Conservation (phyloP, 495 filamentous ascomycete species). For the Penicillium fimorum region DNA sequence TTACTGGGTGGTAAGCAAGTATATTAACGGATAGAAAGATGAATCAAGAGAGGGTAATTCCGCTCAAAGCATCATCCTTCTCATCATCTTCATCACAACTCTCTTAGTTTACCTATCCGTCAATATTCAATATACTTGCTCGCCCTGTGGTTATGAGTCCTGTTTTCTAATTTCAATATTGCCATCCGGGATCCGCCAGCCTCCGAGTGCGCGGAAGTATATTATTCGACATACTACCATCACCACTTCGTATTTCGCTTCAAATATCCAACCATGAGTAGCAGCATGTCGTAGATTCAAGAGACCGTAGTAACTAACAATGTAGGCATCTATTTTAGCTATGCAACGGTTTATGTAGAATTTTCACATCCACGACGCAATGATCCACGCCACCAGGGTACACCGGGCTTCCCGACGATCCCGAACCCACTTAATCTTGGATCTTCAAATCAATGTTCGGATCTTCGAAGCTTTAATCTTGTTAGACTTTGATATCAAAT, state of each 20-base stretch:
- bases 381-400: neutral
- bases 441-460: neutral
- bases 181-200: neutral
- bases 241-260: no score
- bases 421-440: neutral
- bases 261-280: neutral
- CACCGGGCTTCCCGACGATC: neutral
- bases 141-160: no score
- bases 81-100: no score
- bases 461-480: neutral
- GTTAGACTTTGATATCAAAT: neutral
- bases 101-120: no score
- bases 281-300: neutral
- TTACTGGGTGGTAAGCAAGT: no score
- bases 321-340: neutral
- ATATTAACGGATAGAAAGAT: no score
- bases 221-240: neutral
- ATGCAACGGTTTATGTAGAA: neutral
- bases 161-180: no score
- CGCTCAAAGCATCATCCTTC: no score
- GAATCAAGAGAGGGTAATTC: no score
- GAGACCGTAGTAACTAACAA: neutral
- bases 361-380: slow-evolving; percentile 8
- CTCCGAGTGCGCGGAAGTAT: neutral
- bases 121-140: no score